These are phyloP conservation scores for Eucalyptus regnans DNA, from an alignment of 345 rosid genomes.

Conservation along the genomic window DNA sequence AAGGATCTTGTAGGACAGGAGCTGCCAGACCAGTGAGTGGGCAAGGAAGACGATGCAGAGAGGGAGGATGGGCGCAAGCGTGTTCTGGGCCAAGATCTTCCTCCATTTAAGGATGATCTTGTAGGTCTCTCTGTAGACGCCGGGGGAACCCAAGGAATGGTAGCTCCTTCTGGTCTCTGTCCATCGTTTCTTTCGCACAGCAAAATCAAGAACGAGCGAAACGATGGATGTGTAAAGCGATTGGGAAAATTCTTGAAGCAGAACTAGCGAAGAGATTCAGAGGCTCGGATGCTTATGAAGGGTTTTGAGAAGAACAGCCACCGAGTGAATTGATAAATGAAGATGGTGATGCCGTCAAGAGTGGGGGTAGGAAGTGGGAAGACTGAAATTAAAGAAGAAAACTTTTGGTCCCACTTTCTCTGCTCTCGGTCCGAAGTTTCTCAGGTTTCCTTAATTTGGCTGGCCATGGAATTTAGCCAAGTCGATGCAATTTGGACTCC, in stretches of 20 bases:
- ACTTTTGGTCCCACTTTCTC: too few relatives aligned
- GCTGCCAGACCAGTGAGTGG: slow-evolving; percentile 1
- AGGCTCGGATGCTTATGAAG: not conserved
- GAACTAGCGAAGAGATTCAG: not conserved
- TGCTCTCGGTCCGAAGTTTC: too few relatives aligned
- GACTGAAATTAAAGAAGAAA: too few relatives aligned
- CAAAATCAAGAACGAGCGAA: not conserved
- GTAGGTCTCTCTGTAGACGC: slow-evolving; percentile 17
- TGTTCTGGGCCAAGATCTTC: slow-evolving; percentile 32
- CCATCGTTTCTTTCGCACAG: slow-evolving; percentile 4
- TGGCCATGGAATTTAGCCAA: too few relatives aligned
- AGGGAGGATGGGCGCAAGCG: slow-evolving; percentile 28
- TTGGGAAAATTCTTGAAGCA: not conserved
- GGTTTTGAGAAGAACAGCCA: too few relatives aligned
- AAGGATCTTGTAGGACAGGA: slow-evolving; percentile 14
- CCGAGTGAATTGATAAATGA: too few relatives aligned
- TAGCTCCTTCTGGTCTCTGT: slow-evolving; percentile 27
- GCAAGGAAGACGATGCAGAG: slow-evolving; percentile 21
- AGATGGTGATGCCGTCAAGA: too few relatives aligned
- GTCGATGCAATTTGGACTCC: too few relatives aligned
- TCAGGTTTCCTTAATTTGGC: too few relatives aligned
- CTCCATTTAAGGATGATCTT: slow-evolving; percentile 22
- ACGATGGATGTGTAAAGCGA: not conserved
- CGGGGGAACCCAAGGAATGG: slow-evolving; percentile 22
- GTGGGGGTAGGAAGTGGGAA: too few relatives aligned